These are phyloP conservation scores for Emergomyces africanus DNA, from an alignment of 2,329 filamentous ascomycete genomes.

Conservation along the genomic window DNA sequence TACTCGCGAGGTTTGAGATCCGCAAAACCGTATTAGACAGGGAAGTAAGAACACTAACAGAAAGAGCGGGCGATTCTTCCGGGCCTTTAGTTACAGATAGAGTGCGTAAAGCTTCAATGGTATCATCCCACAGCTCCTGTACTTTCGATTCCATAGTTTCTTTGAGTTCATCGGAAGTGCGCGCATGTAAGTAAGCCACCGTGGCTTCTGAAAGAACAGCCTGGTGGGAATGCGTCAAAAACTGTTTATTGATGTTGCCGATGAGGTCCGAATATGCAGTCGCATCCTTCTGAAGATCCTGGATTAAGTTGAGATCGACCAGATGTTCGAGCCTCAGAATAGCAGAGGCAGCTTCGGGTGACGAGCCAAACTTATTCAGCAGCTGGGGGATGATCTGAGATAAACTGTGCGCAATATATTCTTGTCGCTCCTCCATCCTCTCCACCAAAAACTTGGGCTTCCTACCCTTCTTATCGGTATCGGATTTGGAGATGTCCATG, in stretches of 20 bases:
- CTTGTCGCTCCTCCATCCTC: constrained; percentile 56
- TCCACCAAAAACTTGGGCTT: constrained; percentile 47
- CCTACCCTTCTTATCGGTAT: constrained; percentile 42
- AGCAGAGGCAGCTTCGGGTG: constrained; percentile 70
- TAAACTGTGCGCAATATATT: constrained; percentile 59
- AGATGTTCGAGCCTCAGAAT: constrained; percentile 78
- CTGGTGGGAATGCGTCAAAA: constrained; percentile 80
- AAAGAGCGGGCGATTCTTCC: constrained; percentile 34
- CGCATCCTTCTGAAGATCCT: constrained; percentile 76
- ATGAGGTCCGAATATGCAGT: constrained; percentile 67
- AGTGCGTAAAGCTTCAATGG: constrained; percentile 57
- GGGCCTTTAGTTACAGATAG: constrained; percentile 61
- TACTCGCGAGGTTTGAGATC: constrained; percentile 65
- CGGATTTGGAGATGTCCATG: constrained; percentile 50
- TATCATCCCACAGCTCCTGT: constrained; percentile 73
- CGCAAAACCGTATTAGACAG: constrained; percentile 64
- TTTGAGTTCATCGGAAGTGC: constrained; percentile 74
- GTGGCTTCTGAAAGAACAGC: constrained; percentile 75
- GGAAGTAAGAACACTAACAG: constrained; percentile 51
- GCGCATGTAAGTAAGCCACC: constrained; percentile 69
- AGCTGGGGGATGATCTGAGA: constrained; percentile 70
- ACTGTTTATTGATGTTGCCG: constrained; percentile 88
- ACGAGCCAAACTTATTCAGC: constrained; percentile 86
- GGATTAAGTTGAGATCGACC: constrained; percentile 76
- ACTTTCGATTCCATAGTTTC: constrained; percentile 74